Evolutionary conservation across 805 yeast species (phyloP).

Genomic region (Candida nanaspora): DNA sequence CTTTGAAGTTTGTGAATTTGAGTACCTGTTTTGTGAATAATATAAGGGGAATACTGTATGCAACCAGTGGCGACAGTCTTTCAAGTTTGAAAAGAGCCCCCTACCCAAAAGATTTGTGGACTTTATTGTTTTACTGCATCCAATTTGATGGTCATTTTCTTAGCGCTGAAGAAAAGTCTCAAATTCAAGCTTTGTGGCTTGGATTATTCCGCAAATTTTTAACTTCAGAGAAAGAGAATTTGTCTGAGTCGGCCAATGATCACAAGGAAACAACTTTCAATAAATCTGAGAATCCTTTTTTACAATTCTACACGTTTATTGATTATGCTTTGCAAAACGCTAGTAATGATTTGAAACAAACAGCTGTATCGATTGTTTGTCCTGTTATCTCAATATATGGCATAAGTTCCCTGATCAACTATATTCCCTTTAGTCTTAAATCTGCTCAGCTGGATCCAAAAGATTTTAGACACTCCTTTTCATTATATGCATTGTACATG

Average conservation of each 20-base stretch:
- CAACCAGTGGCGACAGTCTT: constrained; percentile 22
- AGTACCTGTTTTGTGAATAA: constrained; percentile 17
- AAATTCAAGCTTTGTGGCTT: constrained; percentile 33
- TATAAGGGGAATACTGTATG: constrained; percentile 18
- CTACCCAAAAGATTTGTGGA: constrained; percentile 38
- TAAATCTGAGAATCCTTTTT: constrained; percentile 31
- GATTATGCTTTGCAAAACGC: constrained; percentile 11
- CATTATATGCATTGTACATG: background rate
- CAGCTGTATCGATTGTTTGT: background rate
- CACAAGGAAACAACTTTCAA: constrained; percentile 30
- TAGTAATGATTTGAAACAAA: background rate
- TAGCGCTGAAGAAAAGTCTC: constrained; percentile 18
- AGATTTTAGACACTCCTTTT: background rate
- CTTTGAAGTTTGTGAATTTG: constrained; percentile 3
- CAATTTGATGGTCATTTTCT: constrained; percentile 16
- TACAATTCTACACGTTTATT: constrained; percentile 30
- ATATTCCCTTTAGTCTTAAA: constrained; percentile 31
- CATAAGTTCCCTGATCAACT: constrained; percentile 37
- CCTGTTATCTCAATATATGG: constrained; percentile 25
- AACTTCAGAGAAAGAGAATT: constrained; percentile 7
- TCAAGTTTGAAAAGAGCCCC: constrained; percentile 31
- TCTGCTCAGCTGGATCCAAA: constrained; percentile 1
- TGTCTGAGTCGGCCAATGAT: constrained; percentile 31
- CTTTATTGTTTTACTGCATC: constrained; percentile 23
- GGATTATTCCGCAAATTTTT: constrained; percentile 28